Evolutionary conservation across 2,329 filamentous ascomycete species (phyloP).

Genomic region (Nigrospora osmanthi): DNA sequence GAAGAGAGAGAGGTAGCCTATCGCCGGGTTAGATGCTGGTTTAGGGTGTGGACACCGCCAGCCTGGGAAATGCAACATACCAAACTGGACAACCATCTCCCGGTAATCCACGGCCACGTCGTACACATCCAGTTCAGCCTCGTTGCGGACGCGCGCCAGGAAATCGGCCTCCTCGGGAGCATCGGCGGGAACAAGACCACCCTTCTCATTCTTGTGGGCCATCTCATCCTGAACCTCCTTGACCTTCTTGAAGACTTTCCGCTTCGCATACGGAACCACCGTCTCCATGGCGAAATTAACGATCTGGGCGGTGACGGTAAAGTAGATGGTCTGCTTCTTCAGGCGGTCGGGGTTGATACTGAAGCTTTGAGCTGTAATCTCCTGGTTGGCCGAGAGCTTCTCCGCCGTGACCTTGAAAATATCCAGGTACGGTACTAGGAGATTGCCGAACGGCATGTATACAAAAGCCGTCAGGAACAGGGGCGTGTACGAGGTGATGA

Average conservation of each 20-base stretch:
- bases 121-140: slow-evolving; percentile 76
- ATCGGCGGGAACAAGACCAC: slow-evolving; percentile 45
- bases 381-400: slow-evolving; percentile 67
- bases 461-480: slow-evolving; percentile 91
- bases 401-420: slow-evolving; percentile 70
- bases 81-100: slow-evolving; percentile 84
- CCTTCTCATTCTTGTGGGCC: slow-evolving; percentile 43
- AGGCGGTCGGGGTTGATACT: slow-evolving; percentile 76
- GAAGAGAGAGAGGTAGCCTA: slow-evolving; percentile 84
- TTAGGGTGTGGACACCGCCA: no score
- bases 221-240: slow-evolving; percentile 61
- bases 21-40: not conserved
- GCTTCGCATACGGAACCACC: slow-evolving; percentile 77
- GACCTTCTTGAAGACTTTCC: slow-evolving; percentile 68
- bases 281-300: slow-evolving; percentile 82
- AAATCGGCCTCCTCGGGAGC: slow-evolving; percentile 72
- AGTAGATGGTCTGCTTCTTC: slow-evolving; percentile 89
- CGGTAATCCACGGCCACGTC: slow-evolving; percentile 86
- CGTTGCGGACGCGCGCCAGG: slow-evolving; percentile 70
- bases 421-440: slow-evolving; percentile 79
- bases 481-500: slow-evolving; percentile 90
- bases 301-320: slow-evolving; percentile 88
- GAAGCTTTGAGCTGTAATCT: slow-evolving; percentile 60
- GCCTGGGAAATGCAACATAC: slow-evolving; percentile 23
- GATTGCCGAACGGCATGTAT: slow-evolving; percentile 82